Conservation (phyloP, 148 eudicot species). For the Nepenthes mirabilis region DNA sequence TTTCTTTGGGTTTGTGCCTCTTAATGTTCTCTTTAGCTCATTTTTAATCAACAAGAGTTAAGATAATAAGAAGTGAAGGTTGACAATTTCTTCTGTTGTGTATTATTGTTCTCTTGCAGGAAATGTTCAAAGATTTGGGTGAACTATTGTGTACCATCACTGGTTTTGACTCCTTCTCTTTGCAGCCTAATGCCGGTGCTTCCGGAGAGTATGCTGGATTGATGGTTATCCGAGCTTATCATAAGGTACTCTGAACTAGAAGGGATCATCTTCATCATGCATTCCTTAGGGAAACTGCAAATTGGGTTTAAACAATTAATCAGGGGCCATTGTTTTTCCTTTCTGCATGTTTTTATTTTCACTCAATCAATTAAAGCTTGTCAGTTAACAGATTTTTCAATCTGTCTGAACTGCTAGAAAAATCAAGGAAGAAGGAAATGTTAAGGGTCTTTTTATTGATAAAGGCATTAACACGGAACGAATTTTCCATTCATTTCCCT, state of each 20-base stretch:
- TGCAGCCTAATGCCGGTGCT: conserved; percentile 99
- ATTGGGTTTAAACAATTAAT: too few relatives aligned
- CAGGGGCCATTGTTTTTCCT: too few relatives aligned
- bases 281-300: background rate
- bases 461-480: too few relatives aligned
- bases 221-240: conserved; percentile 99
- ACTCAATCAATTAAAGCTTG: too few relatives aligned
- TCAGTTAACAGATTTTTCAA: too few relatives aligned
- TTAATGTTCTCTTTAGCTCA: background rate
- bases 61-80: too few relatives aligned
- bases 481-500: too few relatives aligned
- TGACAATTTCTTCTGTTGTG: background rate
- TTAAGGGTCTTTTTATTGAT: too few relatives aligned
- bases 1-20: background rate
- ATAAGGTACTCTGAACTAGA: conserved; percentile 36
- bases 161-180: conserved; percentile 90
- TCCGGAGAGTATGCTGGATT: conserved; percentile 96
- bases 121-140: conserved; percentile 84
- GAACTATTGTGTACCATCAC: conserved; percentile 73
- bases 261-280: background rate
- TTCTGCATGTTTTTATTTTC: too few relatives aligned
- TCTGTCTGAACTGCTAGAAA: too few relatives aligned
- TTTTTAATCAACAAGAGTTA: too few relatives aligned
- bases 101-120: conserved; percentile 26
- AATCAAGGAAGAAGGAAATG: too few relatives aligned